These are phyloP conservation scores for Stentor coeruleus DNA, from an alignment of 73 alveolate species.

Conservation along the genomic window DNA sequence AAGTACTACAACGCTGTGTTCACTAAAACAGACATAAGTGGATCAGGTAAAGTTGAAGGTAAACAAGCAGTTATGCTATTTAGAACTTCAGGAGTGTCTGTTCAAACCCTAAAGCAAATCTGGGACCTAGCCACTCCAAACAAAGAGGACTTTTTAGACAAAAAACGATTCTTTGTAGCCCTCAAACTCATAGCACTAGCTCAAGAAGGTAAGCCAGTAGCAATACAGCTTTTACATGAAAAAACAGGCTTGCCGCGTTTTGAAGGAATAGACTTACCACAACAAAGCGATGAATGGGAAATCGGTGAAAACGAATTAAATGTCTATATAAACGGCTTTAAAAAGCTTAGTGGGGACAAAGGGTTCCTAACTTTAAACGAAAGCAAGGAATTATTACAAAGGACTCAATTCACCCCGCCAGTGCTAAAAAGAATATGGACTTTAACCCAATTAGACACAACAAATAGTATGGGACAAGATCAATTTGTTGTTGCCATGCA, in stretches of 20 bases:
- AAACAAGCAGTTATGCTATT: slow-evolving; percentile 80
- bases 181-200: slow-evolving; percentile 87
- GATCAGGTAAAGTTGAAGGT: slow-evolving; percentile 70
- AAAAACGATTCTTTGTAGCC: slow-evolving; percentile 86
- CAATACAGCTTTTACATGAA: slow-evolving; percentile 63
- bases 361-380: slow-evolving; percentile 12
- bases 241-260: background rate
- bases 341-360: slow-evolving; percentile 18
- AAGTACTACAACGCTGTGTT: background rate
- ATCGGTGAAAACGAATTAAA: background rate
- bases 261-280: slow-evolving; percentile 22
- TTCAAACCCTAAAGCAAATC: slow-evolving; percentile 54
- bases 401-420: slow-evolving; percentile 42
- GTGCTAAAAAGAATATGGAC: slow-evolving; percentile 48
- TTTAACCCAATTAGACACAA: slow-evolving; percentile 33
- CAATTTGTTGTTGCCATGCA: slow-evolving; percentile 60
- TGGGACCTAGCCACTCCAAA: slow-evolving; percentile 77
- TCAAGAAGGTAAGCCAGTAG: slow-evolving; percentile 74
- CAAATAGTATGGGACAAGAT: slow-evolving; percentile 33
- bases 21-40: slow-evolving; percentile 51
- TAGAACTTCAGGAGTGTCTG: slow-evolving; percentile 67
- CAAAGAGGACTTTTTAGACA: slow-evolving; percentile 52
- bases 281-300: slow-evolving; percentile 20
- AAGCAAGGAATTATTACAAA: slow-evolving; percentile 30
- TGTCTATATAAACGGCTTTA: slow-evolving; percentile 6